A percentile compares a stretch with the other conserved stretches of the same genome.
phyloP scores from a whole-genome alignment of 805 yeast species.

The Candida parachauliodes region DNA sequence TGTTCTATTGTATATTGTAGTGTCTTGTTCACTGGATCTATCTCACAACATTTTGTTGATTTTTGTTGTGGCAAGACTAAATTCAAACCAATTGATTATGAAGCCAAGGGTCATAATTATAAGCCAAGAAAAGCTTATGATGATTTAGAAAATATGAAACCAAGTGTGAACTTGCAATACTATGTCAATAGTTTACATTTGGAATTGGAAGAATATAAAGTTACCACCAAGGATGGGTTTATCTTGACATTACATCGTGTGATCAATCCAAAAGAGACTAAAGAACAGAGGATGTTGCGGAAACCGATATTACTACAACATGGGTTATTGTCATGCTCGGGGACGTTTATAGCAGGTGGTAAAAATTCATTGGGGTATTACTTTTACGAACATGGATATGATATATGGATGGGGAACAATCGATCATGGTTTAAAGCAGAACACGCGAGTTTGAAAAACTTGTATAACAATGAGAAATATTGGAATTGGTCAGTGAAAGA shows the following conservation, averaged over 20 bases:
- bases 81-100: constrained; percentile 19
- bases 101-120: constrained; percentile 20
- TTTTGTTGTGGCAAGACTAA: constrained; percentile 27
- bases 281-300: constrained; percentile 25
- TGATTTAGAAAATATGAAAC: constrained; percentile 28
- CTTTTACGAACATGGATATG: constrained; percentile 57
- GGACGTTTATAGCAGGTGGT: constrained; percentile 83
- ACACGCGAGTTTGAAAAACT: constrained; percentile 40
- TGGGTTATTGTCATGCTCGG: constrained; percentile 85
- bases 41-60: constrained; percentile 28
- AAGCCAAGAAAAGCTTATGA: constrained; percentile 34
- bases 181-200: constrained; percentile 64
- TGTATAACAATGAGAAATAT: constrained; percentile 47
- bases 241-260: constrained; percentile 63
- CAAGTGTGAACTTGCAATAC: constrained; percentile 51
- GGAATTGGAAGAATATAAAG: constrained; percentile 52
- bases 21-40: constrained; percentile 22
- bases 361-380: constrained; percentile 66
- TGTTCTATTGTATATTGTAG: constrained; percentile 27
- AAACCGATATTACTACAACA: constrained; percentile 77
- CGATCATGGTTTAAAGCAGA: constrained; percentile 79
- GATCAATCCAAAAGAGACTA: constrained; percentile 43
- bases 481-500: constrained; percentile 96
- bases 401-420: constrained; percentile 90
- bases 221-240: constrained; percentile 80